Conservation (phyloP, 192 early-diverging fungal species). For the Chytriomyces sp. region DNA sequence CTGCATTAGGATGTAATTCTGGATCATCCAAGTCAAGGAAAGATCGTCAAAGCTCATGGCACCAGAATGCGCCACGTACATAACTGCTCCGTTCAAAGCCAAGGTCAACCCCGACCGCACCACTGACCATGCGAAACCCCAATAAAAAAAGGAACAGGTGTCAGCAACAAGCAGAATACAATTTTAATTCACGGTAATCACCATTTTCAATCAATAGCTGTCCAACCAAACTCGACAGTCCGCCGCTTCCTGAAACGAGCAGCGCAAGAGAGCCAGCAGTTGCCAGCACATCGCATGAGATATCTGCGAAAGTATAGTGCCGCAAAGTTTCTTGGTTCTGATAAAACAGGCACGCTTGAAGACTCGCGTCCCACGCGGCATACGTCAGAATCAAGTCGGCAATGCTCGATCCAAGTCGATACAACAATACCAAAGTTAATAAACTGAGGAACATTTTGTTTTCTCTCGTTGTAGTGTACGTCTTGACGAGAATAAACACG, state of each 20-base stretch:
- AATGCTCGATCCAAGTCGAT: slow-evolving; percentile 5
- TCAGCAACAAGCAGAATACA: no score
- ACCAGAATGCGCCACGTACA: no score
- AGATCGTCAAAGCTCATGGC: no score
- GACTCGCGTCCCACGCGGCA: neutral
- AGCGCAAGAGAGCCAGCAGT: neutral
- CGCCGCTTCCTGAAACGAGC: neutral
- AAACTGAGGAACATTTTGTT: neutral
- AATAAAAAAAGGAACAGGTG: no score
- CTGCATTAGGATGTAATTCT: no score
- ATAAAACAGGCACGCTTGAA: neutral
- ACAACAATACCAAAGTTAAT: neutral
- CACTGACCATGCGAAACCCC: no score
- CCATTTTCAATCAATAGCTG: no score
- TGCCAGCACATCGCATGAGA: neutral
- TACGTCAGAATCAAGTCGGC: neutral
- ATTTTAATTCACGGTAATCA: no score
- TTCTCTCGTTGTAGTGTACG: neutral
- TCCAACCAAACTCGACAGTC: no score
- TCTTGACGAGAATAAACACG: slow-evolving; percentile 4
- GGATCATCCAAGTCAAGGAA: no score
- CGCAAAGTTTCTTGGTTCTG: neutral
- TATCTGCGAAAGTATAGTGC: neutral
- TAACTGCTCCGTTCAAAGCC: no score
- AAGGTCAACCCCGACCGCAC: no score